These are phyloP conservation scores for Xylaria sp. DNA, from an alignment of 2,329 filamentous ascomycete species.

Conservation along the genomic window DNA sequence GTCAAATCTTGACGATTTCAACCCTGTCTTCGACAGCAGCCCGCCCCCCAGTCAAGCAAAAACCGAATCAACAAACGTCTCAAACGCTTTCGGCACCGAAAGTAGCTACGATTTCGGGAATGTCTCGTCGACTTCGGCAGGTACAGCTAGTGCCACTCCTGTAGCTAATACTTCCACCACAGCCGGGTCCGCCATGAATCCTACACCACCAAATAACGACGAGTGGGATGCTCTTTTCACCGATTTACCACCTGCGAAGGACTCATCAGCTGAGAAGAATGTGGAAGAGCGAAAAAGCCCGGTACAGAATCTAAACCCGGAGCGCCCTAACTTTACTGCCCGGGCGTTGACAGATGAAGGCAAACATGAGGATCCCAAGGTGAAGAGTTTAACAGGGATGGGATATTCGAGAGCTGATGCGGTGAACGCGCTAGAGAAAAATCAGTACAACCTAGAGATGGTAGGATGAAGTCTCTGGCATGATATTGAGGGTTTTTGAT, in stretches of 20 bases:
- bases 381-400: conserved; percentile 90
- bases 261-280: conserved; percentile 38
- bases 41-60: conserved; percentile 60
- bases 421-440: conserved; percentile 84
- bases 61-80: conserved; percentile 52
- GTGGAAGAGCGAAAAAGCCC: conserved; percentile 34
- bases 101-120: conserved; percentile 65
- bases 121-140: conserved; percentile 45
- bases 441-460: conserved; percentile 94
- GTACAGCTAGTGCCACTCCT: conserved; percentile 40
- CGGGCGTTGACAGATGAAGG: conserved; percentile 74
- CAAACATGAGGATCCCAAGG: conserved; percentile 86
- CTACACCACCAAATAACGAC: conserved; percentile 59
- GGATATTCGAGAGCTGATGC: conserved; percentile 79
- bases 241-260: conserved; percentile 66
- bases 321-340: conserved; percentile 49
- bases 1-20: conserved; percentile 77
- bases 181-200: conserved; percentile 46
- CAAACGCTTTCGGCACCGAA: conserved; percentile 56
- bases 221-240: conserved; percentile 98
- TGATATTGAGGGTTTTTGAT: conserved; percentile 22
- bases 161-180: conserved; percentile 44
- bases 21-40: conserved; percentile 78
- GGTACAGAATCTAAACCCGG: conserved; percentile 33
- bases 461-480: conserved; percentile 57